phyloP scores from a whole-genome alignment of 1,139 yeast species.

The Suhomyces guaymorum region DNA sequence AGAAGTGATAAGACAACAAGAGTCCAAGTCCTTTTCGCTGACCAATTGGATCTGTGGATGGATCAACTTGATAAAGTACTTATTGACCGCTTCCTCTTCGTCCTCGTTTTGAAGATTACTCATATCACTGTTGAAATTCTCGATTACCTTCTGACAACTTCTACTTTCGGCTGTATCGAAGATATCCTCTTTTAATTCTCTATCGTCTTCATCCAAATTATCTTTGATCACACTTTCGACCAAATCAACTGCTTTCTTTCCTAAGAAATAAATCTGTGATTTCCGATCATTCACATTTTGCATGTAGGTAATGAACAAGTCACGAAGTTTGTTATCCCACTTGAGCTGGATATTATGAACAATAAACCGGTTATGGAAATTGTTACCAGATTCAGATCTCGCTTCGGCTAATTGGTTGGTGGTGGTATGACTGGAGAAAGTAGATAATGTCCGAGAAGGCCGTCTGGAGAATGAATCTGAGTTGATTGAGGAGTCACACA shows the following conservation, averaged over 20 bases:
- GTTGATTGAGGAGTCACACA: constrained; percentile 17
- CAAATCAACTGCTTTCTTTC: constrained; percentile 70
- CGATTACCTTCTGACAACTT: constrained; percentile 35
- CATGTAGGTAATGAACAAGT: constrained; percentile 61
- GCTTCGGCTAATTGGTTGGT: constrained; percentile 33
- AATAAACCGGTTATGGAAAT: constrained; percentile 74
- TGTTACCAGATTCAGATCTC: constrained; percentile 30
- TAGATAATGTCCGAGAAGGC: constrained; percentile 24
- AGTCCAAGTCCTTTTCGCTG: constrained; percentile 33
- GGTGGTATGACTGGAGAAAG: constrained; percentile 31
- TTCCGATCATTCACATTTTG: constrained; percentile 59
- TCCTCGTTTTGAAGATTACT: constrained; percentile 25
- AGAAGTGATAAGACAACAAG: constrained; percentile 58
- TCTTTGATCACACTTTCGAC: constrained; percentile 43
- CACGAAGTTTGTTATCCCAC: constrained; percentile 74
- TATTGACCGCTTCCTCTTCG: constrained; percentile 38
- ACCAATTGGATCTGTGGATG: constrained; percentile 48
- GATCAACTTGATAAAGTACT: constrained; percentile 42
- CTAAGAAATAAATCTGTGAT: constrained; percentile 60
- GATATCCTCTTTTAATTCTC: constrained; percentile 17
- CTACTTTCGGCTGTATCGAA: constrained; percentile 16
- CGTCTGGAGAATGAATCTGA: constrained; percentile 7
- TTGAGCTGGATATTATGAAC: constrained; percentile 74
- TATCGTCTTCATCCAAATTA: constrained; percentile 16
- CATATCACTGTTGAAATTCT: constrained; percentile 35